These are phyloP conservation scores for Monosporascus cannonballus DNA, from an alignment of 2,329 filamentous ascomycete genomes.

Conservation along the genomic window DNA sequence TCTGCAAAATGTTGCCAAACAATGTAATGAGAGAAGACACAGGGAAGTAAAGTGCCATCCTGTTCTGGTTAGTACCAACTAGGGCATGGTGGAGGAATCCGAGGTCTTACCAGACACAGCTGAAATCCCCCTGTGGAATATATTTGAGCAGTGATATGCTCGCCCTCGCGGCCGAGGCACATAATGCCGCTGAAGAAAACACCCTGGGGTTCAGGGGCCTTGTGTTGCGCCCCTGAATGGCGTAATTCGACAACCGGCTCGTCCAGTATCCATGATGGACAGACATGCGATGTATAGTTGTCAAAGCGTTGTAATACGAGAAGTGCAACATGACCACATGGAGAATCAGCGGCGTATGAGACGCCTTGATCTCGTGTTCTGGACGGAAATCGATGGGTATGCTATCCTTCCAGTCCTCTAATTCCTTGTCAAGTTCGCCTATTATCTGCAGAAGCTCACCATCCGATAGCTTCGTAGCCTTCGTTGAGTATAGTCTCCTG, in stretches of 20 bases:
- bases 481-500: constrained; percentile 85
- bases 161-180: constrained; percentile 85
- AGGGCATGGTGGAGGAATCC: background rate
- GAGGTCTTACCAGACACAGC: constrained; percentile 77
- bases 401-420: constrained; percentile 94
- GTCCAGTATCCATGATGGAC: constrained; percentile 99
- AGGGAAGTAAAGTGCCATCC: constrained; percentile 92
- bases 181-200: constrained; percentile 88
- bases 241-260: constrained; percentile 86
- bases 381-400: constrained; percentile 97
- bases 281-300: constrained; percentile 97
- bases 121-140: constrained; percentile 89
- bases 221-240: constrained; percentile 88
- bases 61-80: constrained; percentile 29
- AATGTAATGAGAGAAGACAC: constrained; percentile 91
- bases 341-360: constrained; percentile 86
- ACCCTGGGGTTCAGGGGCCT: constrained; percentile 87
- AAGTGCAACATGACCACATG: constrained; percentile 94
- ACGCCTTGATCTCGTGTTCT: constrained; percentile 90
- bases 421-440: constrained; percentile 80
- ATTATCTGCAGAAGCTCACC: constrained; percentile 94
- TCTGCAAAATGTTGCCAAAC: constrained; percentile 94
- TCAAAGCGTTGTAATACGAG: constrained; percentile 95
- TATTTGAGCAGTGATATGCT: constrained; percentile 94
- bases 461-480: constrained; percentile 84